Conservation (phyloP, 352 stramenopile genomes). For the Globisporangium camurandrum region DNA sequence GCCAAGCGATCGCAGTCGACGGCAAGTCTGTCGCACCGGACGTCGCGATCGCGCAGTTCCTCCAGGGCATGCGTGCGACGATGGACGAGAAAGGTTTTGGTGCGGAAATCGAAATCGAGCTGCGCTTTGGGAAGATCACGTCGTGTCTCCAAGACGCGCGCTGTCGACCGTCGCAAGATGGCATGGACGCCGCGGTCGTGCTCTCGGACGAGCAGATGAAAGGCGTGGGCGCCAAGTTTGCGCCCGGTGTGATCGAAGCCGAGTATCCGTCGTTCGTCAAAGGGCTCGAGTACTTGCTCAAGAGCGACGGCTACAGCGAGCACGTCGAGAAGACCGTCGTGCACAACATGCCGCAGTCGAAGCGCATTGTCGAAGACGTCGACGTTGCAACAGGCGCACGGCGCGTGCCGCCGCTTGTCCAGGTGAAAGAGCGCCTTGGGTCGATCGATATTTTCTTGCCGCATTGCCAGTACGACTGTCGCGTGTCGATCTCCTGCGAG, state of each 20-base stretch:
- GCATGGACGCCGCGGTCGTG: slow-evolving; percentile 61
- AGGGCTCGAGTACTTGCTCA: slow-evolving; percentile 56
- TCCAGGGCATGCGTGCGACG: slow-evolving; percentile 63
- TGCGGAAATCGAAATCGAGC: slow-evolving; percentile 74
- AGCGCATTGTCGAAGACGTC: slow-evolving; percentile 74
- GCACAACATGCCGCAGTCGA: slow-evolving; percentile 67
- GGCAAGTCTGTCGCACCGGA: slow-evolving; percentile 59
- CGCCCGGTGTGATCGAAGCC: slow-evolving; percentile 55
- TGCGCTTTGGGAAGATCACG: slow-evolving; percentile 77
- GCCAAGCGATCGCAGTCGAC: slow-evolving; percentile 67
- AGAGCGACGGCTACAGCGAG: slow-evolving; percentile 59
- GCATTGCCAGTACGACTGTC: slow-evolving; percentile 79
- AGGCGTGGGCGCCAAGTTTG: slow-evolving; percentile 70
- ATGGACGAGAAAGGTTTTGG: slow-evolving; percentile 79
- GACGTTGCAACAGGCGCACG: slow-evolving; percentile 47
- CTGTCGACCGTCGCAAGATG: slow-evolving; percentile 64
- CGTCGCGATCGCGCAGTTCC: slow-evolving; percentile 70
- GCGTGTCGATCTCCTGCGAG: slow-evolving; percentile 79
- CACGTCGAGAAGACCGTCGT: slow-evolving; percentile 77
- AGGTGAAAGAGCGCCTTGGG: slow-evolving; percentile 77
- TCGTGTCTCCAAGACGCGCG: slow-evolving; percentile 66
- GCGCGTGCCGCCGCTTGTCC: slow-evolving; percentile 37
- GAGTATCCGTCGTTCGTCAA: slow-evolving; percentile 69
- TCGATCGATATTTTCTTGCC: slow-evolving; percentile 85
- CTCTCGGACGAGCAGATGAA: slow-evolving; percentile 75